Base-by-base conservation (phyloP, 495 filamentous ascomycete species). In the Antarctomyces pellizariae region DNA sequence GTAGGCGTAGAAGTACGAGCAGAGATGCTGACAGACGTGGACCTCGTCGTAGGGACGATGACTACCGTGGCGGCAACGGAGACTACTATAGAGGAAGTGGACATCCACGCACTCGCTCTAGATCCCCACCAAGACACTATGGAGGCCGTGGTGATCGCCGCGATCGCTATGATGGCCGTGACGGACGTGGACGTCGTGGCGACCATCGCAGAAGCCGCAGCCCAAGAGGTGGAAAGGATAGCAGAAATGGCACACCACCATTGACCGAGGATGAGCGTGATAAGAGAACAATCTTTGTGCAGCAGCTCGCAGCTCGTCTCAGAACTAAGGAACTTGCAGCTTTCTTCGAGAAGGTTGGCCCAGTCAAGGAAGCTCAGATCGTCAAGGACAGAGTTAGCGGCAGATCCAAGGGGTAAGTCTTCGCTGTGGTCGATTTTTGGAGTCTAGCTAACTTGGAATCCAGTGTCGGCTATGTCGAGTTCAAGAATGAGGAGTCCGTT, bases 391-490 rank as follows among this genome's bases (percentile, higher is more conserved):
- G 89, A 32, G 79, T 95, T 30, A 90, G 79, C 52, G 79, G 80
- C 35, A 75, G 89, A 49, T 92, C 82, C 12, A 99, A 99, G 65
- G 86, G 86, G 86, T 93, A 60, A 37, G 70, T 59, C 12, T 32
- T 23, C 22, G 16, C 7, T n/a, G 12, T 17, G 12, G 26, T 19
- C 11, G 2, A 27, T 32, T 17, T 9, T 31, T 33, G 28, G 3
- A 8, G 22, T 13, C 22, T 19, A 43, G n/a, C n/a, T n/a, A n/a
- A n/a, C n/a, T n/a, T n/a, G n/a, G n/a, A n/a, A n/a, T n/a, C n/a
- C 37, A 97, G 89, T 52, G 89, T 99, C 47, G 89, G 89, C 43
- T 99, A 99, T 46, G 89, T 99, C 52, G 89, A 99, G 60, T 99
- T 99, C 53, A 86, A 82, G 45, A 68, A 75, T 45, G 89, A 95